Evolutionary conservation across 108 stramenopile species (phyloP).

Genomic region (Tribonema minus): DNA sequence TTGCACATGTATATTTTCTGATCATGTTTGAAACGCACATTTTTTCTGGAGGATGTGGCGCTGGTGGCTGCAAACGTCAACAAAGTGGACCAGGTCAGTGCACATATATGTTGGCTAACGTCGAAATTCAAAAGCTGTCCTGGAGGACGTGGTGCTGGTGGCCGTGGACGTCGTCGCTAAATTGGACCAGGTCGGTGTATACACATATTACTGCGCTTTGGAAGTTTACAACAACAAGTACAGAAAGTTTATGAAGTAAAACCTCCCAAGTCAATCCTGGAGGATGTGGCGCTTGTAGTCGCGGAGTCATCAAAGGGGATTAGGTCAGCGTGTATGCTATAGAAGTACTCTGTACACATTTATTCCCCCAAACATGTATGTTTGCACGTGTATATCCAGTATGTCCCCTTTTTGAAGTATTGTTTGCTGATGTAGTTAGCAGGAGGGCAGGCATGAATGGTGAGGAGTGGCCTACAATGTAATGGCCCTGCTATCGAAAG

Average conservation of each 20-base stretch:
- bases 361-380: not conserved
- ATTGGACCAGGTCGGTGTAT: constrained; percentile 8
- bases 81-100: constrained; percentile 13
- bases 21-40: not conserved
- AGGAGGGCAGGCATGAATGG: no score
- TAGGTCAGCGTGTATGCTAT: not conserved
- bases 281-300: constrained; percentile 10
- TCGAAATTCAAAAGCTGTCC: not conserved
- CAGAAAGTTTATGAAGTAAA: not conserved
- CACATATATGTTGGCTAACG: not conserved
- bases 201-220: no score
- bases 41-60: not conserved
- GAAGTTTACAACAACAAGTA: not conserved
- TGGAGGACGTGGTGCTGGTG: constrained; percentile 7
- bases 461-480: no score
- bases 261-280: not conserved
- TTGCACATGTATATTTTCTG: not conserved
- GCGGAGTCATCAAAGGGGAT: constrained; percentile 19
- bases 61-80: constrained; percentile 27
- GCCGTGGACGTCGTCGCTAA: constrained; percentile 13
- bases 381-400: not conserved
- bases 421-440: no score
- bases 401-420: no score
- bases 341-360: not conserved
- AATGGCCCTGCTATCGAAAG: no score